These are phyloP conservation scores for Mitragyna speciosa DNA, from an alignment of 257 asterid species.

Conservation along the genomic window DNA sequence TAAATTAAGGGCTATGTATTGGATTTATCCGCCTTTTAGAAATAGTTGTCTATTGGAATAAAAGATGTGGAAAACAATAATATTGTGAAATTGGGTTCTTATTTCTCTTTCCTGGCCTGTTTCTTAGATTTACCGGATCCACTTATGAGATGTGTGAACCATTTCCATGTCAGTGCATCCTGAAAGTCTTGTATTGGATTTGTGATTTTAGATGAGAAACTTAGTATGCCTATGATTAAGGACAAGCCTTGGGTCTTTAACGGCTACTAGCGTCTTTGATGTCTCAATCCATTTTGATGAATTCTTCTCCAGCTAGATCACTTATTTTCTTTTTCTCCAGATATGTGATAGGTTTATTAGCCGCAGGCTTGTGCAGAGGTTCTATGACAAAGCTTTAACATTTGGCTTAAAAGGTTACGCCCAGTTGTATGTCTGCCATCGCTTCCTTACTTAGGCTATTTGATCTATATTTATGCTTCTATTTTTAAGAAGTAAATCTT, in stretches of 20 bases:
- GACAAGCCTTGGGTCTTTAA: neutral
- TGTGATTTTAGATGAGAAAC: neutral
- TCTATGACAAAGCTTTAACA: constrained; percentile 70
- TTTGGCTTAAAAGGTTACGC: constrained; percentile 80
- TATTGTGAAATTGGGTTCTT: neutral
- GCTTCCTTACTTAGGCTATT: constrained; percentile 9
- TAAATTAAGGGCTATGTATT: neutral
- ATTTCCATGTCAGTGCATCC: neutral
- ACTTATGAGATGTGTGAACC: neutral
- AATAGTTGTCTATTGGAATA: neutral
- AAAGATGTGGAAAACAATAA: neutral
- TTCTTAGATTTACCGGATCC: neutral
- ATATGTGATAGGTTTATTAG: constrained; percentile 83
- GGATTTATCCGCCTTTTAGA: neutral
- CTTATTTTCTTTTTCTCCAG: constrained; percentile 39
- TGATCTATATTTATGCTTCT: constrained; percentile 5
- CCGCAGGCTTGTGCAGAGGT: constrained; percentile 63
- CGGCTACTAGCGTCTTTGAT: neutral
- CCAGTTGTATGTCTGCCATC: constrained; percentile 47
- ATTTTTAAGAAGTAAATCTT: constrained; percentile 4
- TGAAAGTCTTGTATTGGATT: neutral
- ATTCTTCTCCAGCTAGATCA: constrained; percentile 1
- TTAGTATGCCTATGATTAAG: neutral
- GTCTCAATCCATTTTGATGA: neutral
- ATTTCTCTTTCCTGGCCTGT: neutral